phyloP scores from a whole-genome alignment of 768 basidiomycete genomes.

The Tulasnella sp. region DNA sequence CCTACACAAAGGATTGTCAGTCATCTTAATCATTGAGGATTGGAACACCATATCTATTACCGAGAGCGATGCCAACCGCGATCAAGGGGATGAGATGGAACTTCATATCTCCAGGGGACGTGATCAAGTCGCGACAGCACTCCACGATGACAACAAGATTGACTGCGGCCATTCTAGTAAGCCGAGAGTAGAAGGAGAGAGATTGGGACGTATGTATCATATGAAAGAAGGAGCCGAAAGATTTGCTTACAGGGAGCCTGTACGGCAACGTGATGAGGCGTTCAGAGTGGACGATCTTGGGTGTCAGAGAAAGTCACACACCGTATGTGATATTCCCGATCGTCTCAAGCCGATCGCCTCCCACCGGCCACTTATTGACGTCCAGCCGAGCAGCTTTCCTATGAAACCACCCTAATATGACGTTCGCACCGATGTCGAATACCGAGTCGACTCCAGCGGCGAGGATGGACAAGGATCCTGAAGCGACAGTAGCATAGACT shows the following conservation, averaged over 20 bases:
- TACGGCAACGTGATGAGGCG: too few species aligned
- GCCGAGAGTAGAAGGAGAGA: not conserved
- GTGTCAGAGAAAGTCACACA: too few species aligned
- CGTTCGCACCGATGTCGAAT: constrained; percentile 73
- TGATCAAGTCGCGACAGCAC: constrained; percentile 59
- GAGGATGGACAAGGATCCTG: constrained; percentile 71
- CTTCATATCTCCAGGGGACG: constrained; percentile 39
- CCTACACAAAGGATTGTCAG: constrained; percentile 30
- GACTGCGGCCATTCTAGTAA: constrained; percentile 71
- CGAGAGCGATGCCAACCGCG: constrained; percentile 71
- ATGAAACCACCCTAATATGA: constrained; percentile 73
- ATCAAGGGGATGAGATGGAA: constrained; percentile 78
- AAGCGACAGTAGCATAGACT: constrained; percentile 90
- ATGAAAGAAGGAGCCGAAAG: constrained; percentile 23
- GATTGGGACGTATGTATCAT: constrained; percentile 24
- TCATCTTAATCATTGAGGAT: too few species aligned
- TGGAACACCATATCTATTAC: constrained; percentile 31
- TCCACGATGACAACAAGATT: constrained; percentile 88
- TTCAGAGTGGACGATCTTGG: too few species aligned
- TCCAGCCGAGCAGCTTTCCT: constrained; percentile 60
- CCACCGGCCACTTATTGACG: constrained; percentile 80
- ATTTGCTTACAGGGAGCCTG: too few species aligned
- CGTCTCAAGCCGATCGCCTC: constrained; percentile 77
- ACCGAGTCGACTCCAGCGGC: constrained; percentile 85
- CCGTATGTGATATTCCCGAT: constrained; percentile 86